phyloP scores from a whole-genome alignment of 179 eudicot genomes.

The Pouteria campechiana region DNA sequence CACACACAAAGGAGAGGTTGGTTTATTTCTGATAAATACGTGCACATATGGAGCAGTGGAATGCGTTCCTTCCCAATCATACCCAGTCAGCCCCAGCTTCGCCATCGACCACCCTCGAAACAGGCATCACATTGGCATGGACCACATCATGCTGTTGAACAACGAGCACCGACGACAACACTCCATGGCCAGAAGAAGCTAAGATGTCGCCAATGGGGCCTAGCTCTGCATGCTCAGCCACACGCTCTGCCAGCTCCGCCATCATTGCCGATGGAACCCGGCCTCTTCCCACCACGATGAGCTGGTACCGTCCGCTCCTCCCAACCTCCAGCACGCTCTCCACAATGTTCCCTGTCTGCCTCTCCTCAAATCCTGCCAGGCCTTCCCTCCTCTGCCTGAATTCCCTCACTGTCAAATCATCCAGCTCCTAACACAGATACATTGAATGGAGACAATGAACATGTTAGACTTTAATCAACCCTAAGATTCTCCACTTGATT shows the following conservation, averaged over 20 bases:
- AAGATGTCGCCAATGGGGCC: slow-evolving; percentile 63
- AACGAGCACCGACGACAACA: slow-evolving; percentile 53
- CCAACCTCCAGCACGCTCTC: slow-evolving; percentile 37
- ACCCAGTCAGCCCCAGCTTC: too few species aligned
- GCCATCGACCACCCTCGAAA: slow-evolving; percentile 15
- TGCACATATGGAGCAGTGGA: too few species aligned
- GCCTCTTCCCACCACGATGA: slow-evolving; percentile 59
- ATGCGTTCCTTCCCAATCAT: too few species aligned
- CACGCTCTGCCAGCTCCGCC: slow-evolving; percentile 43
- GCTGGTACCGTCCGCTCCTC: slow-evolving; percentile 32
- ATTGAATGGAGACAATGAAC: too few species aligned
- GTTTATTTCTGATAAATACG: too few species aligned
- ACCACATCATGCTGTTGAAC: slow-evolving; percentile 49
- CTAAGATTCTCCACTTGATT: too few species aligned
- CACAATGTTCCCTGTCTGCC: slow-evolving; percentile 22
- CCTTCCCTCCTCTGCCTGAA: slow-evolving; percentile 37
- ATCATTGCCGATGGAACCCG: slow-evolving; percentile 42
- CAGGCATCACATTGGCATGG: slow-evolving; percentile 29
- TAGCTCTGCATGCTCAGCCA: slow-evolving; percentile 55
- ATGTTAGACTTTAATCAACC: too few species aligned
- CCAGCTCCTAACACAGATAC: slow-evolving; percentile 53
- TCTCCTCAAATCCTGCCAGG: slow-evolving; percentile 27
- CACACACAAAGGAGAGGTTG: too few species aligned
- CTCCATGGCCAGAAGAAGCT: slow-evolving; percentile 33
- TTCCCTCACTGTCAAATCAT: slow-evolving; percentile 26